Base-by-base conservation (phyloP, 495 filamentous ascomycete species). In the Margaritispora aquatica region DNA sequence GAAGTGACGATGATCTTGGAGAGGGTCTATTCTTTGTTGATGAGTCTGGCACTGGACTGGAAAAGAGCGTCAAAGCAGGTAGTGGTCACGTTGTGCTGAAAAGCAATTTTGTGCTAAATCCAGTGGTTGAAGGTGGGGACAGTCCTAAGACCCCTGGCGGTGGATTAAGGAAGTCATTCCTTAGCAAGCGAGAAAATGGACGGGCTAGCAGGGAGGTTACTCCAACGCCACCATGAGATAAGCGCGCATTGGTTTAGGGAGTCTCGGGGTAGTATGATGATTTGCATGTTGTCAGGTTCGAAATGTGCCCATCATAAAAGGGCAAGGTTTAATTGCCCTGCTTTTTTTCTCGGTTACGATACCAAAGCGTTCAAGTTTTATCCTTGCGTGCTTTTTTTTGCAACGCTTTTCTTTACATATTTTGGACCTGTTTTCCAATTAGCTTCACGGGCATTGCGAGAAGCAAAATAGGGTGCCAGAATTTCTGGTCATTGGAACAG, bases 1-100 rank as follows among this genome's bases (percentile, higher is more conserved):
- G 88, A 38, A 86, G 80, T 38, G 92, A 96, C 65, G 83, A 87
- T 47, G 77, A 84, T 26, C 77, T 97, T 10, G 94, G 94, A 46
- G 92, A 97, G 64, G 80, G 77, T 0, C 62, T 86, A n/a, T 96
- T 96, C 76, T 92, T 95, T 67, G 85, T 98, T 15, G 89, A 89
- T 56, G 92, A 98, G 66, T 85, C 87, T 57, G 84, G 85, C 17
- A 73, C 76, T 1, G 84, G 85, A 20, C 77, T 81, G 38, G 90
- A 96, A 63, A 96, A 92, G 77, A 65, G 77, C 15, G 73, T 98
- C 27, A 75, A 70, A 19, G 82, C 88, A 54, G 92, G 92, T 13
- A 74, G 70, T 21, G 89, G 90, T 10, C 78, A 69, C 1, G 85
- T 94, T 17, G 74, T 79, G 0, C 71, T 95, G 51, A 85, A 80